Evolutionary conservation across 2,329 filamentous ascomycete genomes (phyloP).

Genomic region (Talaromyces amestolkiae): DNA sequence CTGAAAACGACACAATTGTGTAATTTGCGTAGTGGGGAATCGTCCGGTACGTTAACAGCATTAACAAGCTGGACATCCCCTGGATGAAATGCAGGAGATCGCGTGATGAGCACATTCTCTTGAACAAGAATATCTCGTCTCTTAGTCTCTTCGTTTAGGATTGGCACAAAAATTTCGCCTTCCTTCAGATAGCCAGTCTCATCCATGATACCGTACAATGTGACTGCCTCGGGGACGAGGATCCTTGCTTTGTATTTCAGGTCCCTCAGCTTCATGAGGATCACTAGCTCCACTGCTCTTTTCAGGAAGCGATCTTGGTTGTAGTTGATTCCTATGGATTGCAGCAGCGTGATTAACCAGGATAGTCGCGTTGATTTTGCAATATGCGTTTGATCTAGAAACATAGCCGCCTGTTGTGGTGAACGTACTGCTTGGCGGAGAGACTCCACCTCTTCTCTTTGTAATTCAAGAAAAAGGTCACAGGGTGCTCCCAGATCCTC

Average conservation of each 20-base stretch:
- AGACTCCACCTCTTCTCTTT: conserved; percentile 59
- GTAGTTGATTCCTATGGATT: conserved; percentile 62
- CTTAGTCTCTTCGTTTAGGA: conserved; percentile 41
- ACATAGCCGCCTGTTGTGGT: conserved; percentile 61
- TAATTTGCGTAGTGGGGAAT: conserved; percentile 61
- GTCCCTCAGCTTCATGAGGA: conserved; percentile 68
- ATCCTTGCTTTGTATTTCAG: conserved; percentile 79
- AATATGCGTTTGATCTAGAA: conserved; percentile 63
- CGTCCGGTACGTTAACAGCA: conserved; percentile 58
- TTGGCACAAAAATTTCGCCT: conserved; percentile 66
- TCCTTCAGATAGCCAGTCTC: conserved; percentile 68
- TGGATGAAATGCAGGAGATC: conserved; percentile 78
- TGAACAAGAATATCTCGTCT: conserved; percentile 35
- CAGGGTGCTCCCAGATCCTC: conserved; percentile 68
- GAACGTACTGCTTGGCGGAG: conserved; percentile 59
- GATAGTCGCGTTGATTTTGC: conserved; percentile 61
- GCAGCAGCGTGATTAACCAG: conserved; percentile 58
- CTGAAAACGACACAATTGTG: conserved; percentile 79
- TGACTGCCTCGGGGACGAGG: conserved; percentile 66
- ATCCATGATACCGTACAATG: conserved; percentile 79
- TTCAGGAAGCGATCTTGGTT: conserved; percentile 67
- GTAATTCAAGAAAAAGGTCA: conserved; percentile 62
- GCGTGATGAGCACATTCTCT: conserved; percentile 60
- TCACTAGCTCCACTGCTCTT: conserved; percentile 65
- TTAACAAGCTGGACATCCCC: conserved; percentile 70